phyloP scores from a whole-genome alignment of 257 asterid species.

The Handroanthus guayacan region DNA sequence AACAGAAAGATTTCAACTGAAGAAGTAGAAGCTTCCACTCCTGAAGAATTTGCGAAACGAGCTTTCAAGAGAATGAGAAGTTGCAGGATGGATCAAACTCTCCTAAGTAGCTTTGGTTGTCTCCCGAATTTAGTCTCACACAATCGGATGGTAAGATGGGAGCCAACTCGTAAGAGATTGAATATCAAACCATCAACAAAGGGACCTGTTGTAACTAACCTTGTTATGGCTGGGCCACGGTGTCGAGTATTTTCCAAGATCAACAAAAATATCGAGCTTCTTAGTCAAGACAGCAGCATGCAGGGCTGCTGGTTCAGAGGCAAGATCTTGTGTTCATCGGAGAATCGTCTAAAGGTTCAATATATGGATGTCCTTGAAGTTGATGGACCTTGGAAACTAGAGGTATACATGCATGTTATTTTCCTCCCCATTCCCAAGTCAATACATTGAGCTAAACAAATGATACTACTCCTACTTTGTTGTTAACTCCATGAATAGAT shows the following conservation, averaged over 20 bases:
- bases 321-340: conserved; percentile 44
- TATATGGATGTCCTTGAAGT: conserved; percentile 46
- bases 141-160: conserved; percentile 17
- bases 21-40: background rate
- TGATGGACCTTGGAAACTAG: conserved; percentile 47
- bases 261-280: conserved; percentile 54
- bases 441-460: background rate
- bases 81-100: background rate
- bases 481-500: background rate
- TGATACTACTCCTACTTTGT: background rate
- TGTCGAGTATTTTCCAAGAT: conserved; percentile 26
- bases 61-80: conserved; percentile 25
- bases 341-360: conserved; percentile 45
- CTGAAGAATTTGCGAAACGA: background rate
- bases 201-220: conserved; percentile 21
- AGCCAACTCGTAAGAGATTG: conserved; percentile 3
- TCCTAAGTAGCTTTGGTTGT: conserved; percentile 1
- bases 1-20: background rate
- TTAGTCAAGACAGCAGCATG: conserved; percentile 61
- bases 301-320: conserved; percentile 70
- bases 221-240: conserved; percentile 30
- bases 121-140: conserved; percentile 1
- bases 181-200: conserved; percentile 25
- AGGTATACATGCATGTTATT: conserved; percentile 42
- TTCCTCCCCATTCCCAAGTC: background rate